phyloP scores from a whole-genome alignment of 2,329 filamentous ascomycete genomes.

The Aspergillus carbonarius region DNA sequence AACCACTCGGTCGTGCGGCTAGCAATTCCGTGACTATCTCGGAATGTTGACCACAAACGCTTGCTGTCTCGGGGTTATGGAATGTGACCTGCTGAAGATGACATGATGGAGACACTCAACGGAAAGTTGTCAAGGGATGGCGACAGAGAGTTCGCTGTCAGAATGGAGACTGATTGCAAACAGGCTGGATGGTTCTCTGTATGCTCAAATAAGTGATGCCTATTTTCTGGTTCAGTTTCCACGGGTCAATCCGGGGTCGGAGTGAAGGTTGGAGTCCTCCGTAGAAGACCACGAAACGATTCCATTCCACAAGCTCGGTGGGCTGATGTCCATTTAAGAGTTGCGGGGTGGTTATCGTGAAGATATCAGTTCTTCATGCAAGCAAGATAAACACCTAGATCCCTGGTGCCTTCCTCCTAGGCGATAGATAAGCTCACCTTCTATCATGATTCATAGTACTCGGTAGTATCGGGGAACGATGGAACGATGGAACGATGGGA shows the following conservation, averaged over 20 bases:
- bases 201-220: background rate
- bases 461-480: background rate
- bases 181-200: background rate
- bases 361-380: background rate
- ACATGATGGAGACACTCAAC: background rate
- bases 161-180: background rate
- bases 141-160: background rate
- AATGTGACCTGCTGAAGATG: background rate
- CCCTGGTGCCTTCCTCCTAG: background rate
- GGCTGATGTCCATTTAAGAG: background rate
- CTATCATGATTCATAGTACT: too few relatives aligned
- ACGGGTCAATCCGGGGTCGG: background rate
- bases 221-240: background rate
- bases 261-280: background rate
- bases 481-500: too few relatives aligned
- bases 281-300: too few relatives aligned
- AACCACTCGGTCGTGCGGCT: background rate
- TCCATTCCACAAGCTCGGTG: background rate
- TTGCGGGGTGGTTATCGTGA: background rate
- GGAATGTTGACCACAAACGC: background rate
- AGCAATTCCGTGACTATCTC: background rate
- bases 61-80: background rate
- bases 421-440: background rate
- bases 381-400: background rate
- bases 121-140: background rate